These are phyloP conservation scores for Microstroma glucosiphilum DNA, from an alignment of 1,284 basidiomycete genomes.

Conservation along the genomic window DNA sequence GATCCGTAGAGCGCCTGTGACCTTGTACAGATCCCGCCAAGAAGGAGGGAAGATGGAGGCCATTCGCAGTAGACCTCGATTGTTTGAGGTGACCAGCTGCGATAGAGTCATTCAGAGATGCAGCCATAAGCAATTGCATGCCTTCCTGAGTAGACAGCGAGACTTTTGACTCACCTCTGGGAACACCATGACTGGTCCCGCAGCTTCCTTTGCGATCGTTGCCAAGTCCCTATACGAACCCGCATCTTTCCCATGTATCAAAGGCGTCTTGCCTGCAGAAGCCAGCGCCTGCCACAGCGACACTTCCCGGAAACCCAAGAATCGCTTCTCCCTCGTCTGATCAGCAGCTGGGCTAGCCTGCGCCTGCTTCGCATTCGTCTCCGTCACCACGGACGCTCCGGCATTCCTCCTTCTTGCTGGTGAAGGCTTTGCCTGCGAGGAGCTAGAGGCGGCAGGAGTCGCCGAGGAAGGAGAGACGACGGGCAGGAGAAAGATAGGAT, in stretches of 20 bases:
- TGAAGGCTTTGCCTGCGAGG: neutral
- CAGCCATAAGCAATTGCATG: neutral
- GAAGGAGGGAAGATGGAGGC: constrained; percentile 10
- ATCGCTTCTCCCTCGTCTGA: neutral
- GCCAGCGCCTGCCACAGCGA: neutral
- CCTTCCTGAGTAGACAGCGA: neutral
- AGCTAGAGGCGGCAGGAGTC: neutral
- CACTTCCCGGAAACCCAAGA: constrained; percentile 1
- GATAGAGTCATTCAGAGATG: neutral
- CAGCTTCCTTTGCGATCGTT: neutral
- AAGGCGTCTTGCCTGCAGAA: constrained; percentile 1
- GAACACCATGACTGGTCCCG: constrained; percentile 5
- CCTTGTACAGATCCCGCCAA: constrained; percentile 9
- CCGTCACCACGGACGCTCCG: constrained; percentile 3
- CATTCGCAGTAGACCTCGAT: constrained; percentile 7
- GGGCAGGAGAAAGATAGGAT: constrained; percentile 8
- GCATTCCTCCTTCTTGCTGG: constrained; percentile 6
- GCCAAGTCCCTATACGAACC: neutral
- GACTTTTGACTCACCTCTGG: neutral
- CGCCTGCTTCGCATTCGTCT: neutral
- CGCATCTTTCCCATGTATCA: neutral
- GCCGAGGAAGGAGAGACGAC: constrained; percentile 2
- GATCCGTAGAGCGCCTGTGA: constrained; percentile 11
- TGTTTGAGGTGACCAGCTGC: constrained; percentile 12
- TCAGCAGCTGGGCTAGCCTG: neutral